These are phyloP conservation scores for Sporothrix mexicana DNA, from an alignment of 2,329 filamentous ascomycete species.

Conservation along the genomic window DNA sequence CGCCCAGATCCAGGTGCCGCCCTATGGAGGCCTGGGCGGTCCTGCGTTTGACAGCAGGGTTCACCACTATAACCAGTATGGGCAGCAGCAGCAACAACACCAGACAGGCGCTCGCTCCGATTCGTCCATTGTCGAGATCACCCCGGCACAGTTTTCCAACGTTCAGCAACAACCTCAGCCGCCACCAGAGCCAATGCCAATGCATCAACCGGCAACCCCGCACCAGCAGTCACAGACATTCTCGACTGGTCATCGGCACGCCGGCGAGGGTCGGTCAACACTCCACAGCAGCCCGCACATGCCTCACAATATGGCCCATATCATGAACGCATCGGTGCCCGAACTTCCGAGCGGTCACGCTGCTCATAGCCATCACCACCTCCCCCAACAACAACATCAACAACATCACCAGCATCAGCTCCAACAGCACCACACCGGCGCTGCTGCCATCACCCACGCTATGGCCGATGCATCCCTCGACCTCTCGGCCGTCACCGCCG, in stretches of 20 bases:
- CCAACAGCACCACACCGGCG: not conserved
- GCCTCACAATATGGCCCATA: not conserved
- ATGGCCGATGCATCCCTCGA: not conserved
- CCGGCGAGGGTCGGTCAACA: not conserved
- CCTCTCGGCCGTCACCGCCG: conserved; percentile 12
- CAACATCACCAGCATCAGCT: not conserved
- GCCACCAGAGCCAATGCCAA: not conserved
- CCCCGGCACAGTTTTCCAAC: conserved; percentile 31
- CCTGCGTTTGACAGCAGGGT: not conserved
- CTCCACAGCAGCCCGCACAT: not conserved
- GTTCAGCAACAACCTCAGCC: not conserved
- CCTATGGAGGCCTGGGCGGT: not conserved
- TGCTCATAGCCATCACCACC: too few species aligned
- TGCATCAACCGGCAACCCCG: not conserved
- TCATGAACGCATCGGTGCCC: too few species aligned
- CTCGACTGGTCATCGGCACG: not conserved
- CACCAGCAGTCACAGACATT: not conserved
- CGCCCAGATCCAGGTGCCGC: too few species aligned
- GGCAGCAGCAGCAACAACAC: not conserved
- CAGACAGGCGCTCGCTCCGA: conserved; percentile 9
- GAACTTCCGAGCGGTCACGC: too few species aligned
- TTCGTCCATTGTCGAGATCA: conserved; percentile 36
- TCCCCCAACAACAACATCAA: too few species aligned
- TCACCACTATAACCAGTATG: not conserved
- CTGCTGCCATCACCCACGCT: not conserved